A percentile compares a stretch with the other conserved stretches of the same genome.
Conservation (phyloP, 2,329 filamentous ascomycete species). For the Neurospora crassa region DNA sequence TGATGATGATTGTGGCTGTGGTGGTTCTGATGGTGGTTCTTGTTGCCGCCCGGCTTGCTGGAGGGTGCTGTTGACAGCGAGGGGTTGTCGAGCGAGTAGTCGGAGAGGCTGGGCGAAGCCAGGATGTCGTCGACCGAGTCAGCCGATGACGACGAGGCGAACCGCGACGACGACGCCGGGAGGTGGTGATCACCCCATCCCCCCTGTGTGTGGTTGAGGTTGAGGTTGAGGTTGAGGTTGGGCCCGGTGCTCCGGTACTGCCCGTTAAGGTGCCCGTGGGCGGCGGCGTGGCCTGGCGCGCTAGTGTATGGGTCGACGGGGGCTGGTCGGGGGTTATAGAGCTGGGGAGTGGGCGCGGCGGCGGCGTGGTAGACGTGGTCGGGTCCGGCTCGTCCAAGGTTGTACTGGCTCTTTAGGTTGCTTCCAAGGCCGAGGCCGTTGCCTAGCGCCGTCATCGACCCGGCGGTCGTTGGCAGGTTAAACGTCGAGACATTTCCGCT, state of each 20-base stretch:
- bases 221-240: not conserved
- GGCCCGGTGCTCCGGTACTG: conserved; percentile 3
- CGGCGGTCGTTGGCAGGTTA: conserved; percentile 22
- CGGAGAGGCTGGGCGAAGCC: conserved; percentile 49
- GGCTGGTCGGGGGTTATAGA: conserved; percentile 5
- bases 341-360: conserved; percentile 24
- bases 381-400: conserved; percentile 26
- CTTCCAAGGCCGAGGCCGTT: not conserved
- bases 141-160: conserved; percentile 44
- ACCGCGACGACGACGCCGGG: conserved; percentile 43
- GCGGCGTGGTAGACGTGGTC: conserved; percentile 30
- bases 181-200: conserved; percentile 26
- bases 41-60: conserved; percentile 36
- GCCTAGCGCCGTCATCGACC: conserved; percentile 16
- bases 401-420: conserved; percentile 22
- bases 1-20: not conserved
- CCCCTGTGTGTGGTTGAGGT: conserved; percentile 19
- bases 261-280: not conserved
- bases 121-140: conserved; percentile 51
- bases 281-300: not conserved
- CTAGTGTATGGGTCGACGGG: conserved; percentile 1
- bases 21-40: conserved; percentile 21
- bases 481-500: conserved; percentile 25
- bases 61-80: conserved; percentile 28
- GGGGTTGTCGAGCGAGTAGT: conserved; percentile 47